These are phyloP conservation scores for Peronosclerospora sorghi DNA, from an alignment of 352 stramenopile genomes.

Conservation along the genomic window DNA sequence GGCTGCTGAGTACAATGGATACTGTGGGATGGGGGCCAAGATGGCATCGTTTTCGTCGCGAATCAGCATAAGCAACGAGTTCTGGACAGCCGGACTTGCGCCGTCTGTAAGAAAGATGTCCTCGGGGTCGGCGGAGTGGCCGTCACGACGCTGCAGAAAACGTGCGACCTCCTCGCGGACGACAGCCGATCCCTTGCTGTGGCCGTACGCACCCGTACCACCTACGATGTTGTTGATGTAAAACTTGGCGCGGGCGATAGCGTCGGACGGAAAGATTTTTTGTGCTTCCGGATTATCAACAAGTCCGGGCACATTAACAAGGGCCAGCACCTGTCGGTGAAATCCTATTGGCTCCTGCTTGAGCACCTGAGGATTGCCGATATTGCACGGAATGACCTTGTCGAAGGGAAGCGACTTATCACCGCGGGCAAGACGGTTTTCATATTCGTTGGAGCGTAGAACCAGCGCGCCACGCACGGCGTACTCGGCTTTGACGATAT, in stretches of 20 bases:
- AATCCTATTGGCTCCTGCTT: constrained; percentile 92
- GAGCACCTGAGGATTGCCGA: constrained; percentile 95
- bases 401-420: constrained; percentile 77
- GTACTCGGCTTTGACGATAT: constrained; percentile 77
- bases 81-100: constrained; percentile 91
- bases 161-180: constrained; percentile 86
- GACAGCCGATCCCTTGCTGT: constrained; percentile 83
- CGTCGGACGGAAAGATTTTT: constrained; percentile 78
- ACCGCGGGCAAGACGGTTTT: constrained; percentile 45
- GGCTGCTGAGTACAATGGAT: constrained; percentile 98
- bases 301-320: constrained; percentile 83
- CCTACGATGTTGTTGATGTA: constrained; percentile 83
- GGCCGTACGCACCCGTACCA: constrained; percentile 87
- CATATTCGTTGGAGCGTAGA: constrained; percentile 68
- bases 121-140: constrained; percentile 85
- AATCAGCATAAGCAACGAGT: constrained; percentile 88
- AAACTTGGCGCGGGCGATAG: constrained; percentile 77
- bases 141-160: constrained; percentile 84
- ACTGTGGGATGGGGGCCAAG: constrained; percentile 98
- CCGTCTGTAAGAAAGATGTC: constrained; percentile 97
- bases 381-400: constrained; percentile 96
- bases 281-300: constrained; percentile 71
- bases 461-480: constrained; percentile 83
- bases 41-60: constrained; percentile 80
- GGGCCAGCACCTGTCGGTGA: constrained; percentile 86